Evolutionary conservation across 2,329 filamentous ascomycete species (phyloP), one percentile per base, ranked within the genome.

Genomic region (Davidsoniella eucalypti): DNA sequence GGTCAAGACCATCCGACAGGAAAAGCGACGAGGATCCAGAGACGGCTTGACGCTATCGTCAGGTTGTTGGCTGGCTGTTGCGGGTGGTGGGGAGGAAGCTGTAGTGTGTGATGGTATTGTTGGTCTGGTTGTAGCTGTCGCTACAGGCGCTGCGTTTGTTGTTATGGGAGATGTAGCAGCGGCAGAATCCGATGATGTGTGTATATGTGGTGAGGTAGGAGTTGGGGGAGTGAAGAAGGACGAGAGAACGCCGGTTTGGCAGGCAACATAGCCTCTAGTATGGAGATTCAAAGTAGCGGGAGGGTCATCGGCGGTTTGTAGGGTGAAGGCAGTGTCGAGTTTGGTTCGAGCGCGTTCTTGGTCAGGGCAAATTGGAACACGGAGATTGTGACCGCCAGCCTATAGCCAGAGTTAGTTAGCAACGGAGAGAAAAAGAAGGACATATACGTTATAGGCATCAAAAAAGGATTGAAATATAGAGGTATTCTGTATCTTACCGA

Each of bases 1-100:
- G 16, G 67, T 69, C 52, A 69, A 65, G 52, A 69, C 70, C 56
- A 72, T 62, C 54, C 69, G 65, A 55, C 72, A 72, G 52, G 66
- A 67, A 55, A 72, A 72, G 50, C 64, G 64, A 12, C 65, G 62
- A 9, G 65, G 64, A 50, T 67, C 65, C 47, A 68, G 16, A 6
- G 47, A 23, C 8, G 29, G 29, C 29, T 33, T 33, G 8, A 33
- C 9, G 12, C 12, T 12, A 12, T 12, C 12, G 29, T 33, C 29
- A 9, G 29, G 2, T 33, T 12, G 8, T 12, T 33, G 29, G 29
- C 12, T 33, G 12, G 8, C 12, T 10, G 29, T 33, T 33, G 29
- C 8, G 8, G 29, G 29, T 33, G 29, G 29, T 9, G 29, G 12
- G 6, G 29, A 33, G 8, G 29, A 9, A 33, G 29, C 12, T 33